Evolutionary conservation across 768 basidiomycete genomes (phyloP).

Genomic region (Pleurotus eryngii): DNA sequence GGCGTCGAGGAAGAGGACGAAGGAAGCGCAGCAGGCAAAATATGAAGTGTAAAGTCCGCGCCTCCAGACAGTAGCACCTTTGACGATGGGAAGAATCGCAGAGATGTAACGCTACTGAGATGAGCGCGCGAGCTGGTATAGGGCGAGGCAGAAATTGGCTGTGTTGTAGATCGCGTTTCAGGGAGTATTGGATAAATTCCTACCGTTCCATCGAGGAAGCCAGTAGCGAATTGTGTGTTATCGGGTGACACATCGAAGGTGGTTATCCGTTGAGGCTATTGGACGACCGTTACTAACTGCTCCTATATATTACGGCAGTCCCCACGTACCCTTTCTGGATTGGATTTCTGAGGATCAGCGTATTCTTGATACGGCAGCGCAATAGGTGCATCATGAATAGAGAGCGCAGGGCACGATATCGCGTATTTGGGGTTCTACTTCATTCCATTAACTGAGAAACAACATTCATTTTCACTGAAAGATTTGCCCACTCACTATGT

Average conservation of each 20-base stretch:
- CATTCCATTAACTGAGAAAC: neutral
- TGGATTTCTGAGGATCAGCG: conserved; percentile 40
- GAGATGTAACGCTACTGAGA: conserved; percentile 49
- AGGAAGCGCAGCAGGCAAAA: conserved; percentile 54
- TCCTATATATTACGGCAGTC: neutral
- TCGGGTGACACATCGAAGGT: conserved; percentile 64
- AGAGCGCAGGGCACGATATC: conserved; percentile 45
- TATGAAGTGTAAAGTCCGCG: conserved; percentile 61
- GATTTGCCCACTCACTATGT: conserved; percentile 26
- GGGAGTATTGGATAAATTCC: conserved; percentile 41
- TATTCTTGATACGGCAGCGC: conserved; percentile 51
- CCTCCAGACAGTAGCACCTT: conserved; percentile 69
- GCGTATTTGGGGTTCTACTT: conserved; percentile 30
- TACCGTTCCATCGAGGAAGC: conserved; percentile 58
- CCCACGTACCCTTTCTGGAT: conserved; percentile 35
- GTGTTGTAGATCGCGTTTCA: conserved; percentile 13
- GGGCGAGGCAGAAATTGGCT: conserved; percentile 10
- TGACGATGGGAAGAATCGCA: conserved; percentile 69
- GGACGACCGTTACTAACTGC: no score
- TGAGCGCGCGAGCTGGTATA: conserved; percentile 33
- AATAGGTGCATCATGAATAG: conserved; percentile 45
- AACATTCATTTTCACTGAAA: neutral
- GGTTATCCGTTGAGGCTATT: conserved; percentile 52
- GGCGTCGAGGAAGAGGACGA: conserved; percentile 20
- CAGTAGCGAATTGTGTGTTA: conserved; percentile 53